Evolutionary conservation across 805 yeast species (phyloP).

Genomic region (Pichia membranifaciens): DNA sequence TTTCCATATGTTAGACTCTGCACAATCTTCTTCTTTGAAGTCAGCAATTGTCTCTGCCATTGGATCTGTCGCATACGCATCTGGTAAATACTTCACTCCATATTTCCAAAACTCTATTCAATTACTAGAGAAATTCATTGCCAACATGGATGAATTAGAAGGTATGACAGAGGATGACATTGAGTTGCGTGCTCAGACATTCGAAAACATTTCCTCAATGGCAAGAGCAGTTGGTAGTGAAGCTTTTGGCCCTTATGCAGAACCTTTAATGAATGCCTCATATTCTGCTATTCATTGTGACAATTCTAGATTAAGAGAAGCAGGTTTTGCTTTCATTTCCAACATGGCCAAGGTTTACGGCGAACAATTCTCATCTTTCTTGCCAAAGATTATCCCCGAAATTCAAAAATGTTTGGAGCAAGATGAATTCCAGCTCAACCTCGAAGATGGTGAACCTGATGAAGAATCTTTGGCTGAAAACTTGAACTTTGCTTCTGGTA

Average conservation of each 20-base stretch:
- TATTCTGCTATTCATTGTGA: constrained; percentile 71
- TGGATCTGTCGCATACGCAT: constrained; percentile 94
- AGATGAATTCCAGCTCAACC: constrained; percentile 71
- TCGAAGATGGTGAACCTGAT: constrained; percentile 41
- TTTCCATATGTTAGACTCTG: constrained; percentile 72
- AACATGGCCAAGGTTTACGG: constrained; percentile 95
- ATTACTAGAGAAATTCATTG: constrained; percentile 74
- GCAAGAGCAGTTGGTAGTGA: constrained; percentile 96
- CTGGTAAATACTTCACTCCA: constrained; percentile 83
- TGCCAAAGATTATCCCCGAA: constrained; percentile 77
- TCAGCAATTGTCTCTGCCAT: constrained; percentile 87
- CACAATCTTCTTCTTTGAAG: constrained; percentile 68
- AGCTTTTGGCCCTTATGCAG: constrained; percentile 77
- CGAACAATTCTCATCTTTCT: constrained; percentile 79
- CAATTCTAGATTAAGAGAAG: constrained; percentile 83
- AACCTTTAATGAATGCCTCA: constrained; percentile 84
- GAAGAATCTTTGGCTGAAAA: constrained; percentile 64
- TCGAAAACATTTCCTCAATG: constrained; percentile 91
- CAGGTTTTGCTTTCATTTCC: constrained; percentile 89
- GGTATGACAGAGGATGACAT: constrained; percentile 85
- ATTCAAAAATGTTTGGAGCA: constrained; percentile 78
- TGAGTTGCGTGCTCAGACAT: constrained; percentile 85
- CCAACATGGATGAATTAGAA: constrained; percentile 56
- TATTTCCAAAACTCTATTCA: constrained; percentile 78
- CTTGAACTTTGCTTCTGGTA: constrained; percentile 86